Percentiles rank a stretch among this genome's conserved stretches.
phyloP scores from a whole-genome alignment of 345 rosid species.

The Rubroshorea leprosula region DNA sequence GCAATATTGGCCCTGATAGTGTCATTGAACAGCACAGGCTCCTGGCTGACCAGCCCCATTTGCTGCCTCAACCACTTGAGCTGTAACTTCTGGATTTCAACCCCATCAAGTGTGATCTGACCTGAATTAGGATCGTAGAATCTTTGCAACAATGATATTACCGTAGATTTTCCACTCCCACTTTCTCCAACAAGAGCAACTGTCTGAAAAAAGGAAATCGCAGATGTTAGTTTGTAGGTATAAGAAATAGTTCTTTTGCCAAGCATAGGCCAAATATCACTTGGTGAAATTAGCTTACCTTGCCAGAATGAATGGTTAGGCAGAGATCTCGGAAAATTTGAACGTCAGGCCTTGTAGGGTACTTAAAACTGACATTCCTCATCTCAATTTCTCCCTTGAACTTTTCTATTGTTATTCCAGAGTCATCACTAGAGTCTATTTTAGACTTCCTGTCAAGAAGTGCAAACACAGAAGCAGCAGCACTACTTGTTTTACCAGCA shows the following conservation, averaged over 20 bases:
- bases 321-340: conserved; percentile 60
- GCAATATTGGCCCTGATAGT: conserved; percentile 72
- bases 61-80: conserved; percentile 76
- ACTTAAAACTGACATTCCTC: conserved; percentile 52
- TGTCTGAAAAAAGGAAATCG: conserved; percentile 36
- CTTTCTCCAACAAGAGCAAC: conserved; percentile 84
- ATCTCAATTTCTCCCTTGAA: conserved; percentile 68
- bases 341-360: conserved; percentile 65
- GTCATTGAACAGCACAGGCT: conserved; percentile 63
- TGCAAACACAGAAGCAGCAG: conserved; percentile 62
- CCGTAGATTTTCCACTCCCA: conserved; percentile 81
- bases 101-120: conserved; percentile 57
- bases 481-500: conserved; percentile 43
- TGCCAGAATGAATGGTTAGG: conserved; percentile 53
- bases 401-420: conserved; percentile 41
- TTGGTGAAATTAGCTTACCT: conserved; percentile 30
- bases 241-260: no score
- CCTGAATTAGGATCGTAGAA: conserved; percentile 80
- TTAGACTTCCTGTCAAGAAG: conserved; percentile 57
- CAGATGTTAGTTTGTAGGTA: no score
- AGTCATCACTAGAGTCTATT: conserved; percentile 62
- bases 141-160: conserved; percentile 57
- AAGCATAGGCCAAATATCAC: no score
- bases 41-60: conserved; percentile 76
- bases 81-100: conserved; percentile 47